Evolutionary conservation across 441 rosid genomes (phyloP), one percentile per base, ranked within the genome.

Genomic region (Bruguiera hainesii): DNA sequence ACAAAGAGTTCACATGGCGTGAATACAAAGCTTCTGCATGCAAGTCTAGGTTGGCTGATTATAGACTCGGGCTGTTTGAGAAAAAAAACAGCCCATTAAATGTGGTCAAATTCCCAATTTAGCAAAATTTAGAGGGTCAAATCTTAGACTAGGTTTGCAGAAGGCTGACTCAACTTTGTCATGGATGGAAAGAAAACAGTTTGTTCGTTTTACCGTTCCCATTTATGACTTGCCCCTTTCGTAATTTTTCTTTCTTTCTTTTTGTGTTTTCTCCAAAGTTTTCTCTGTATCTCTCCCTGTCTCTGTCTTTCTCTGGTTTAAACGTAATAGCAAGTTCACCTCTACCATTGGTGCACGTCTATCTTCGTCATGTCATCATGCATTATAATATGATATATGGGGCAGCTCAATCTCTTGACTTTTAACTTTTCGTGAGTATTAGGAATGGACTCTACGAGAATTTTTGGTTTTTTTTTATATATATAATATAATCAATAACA

Each of bases 1-100:
- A 87, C 69, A 77, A 74, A 53, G 73, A 88, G 9, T 93, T 88
- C 81, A 86, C 93, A 53, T 93, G 98, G 98, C 67, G 71, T 48
- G 93, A 93, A 30, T 93, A 84, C 76, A 89, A 89, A 70, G 79
- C 73, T 7, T 90, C 90, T 15, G 84, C 85, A 3, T 91, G 85
- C 75, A 77, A 87, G 35, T 79, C 85, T 3, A 83, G 89, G 35
- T 72, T 93, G 33, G 90, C 78, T 7, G 97, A 86, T 46, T 65
- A 76, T 68, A 92, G 96, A 69, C 91, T 93, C 63, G 79, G 86
- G 16, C 65, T 33, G 4, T 93, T 87, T 75, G 91, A 86, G 73
- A 93, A 81, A 67, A 68, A 39, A 57, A 64, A 30, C 68, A 56
- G 61, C 60, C 59, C 31, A 63, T 83, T 11, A 65, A 70, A 51